Percentiles rank a stretch among this genome's conserved stretches.
Evolutionary conservation across 257 asterid genomes (phyloP).

Genomic region (Anisodus acutangulus): DNA sequence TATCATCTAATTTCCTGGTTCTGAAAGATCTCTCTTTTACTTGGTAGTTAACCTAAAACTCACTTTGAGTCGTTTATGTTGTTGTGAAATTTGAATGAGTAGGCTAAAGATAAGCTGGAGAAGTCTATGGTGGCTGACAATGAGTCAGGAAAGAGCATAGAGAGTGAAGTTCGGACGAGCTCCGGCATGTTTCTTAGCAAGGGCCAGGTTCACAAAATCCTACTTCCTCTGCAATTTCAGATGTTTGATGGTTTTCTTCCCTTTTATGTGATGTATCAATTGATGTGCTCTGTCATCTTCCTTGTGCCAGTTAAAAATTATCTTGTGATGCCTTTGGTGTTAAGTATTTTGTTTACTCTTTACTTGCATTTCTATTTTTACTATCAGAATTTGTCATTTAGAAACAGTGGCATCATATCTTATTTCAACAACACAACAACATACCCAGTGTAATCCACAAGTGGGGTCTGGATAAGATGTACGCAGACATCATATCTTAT

Average conservation of each 20-base stretch:
- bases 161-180: conserved; percentile 93
- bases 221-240: not conserved
- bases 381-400: not conserved
- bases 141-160: conserved; percentile 90
- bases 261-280: not conserved
- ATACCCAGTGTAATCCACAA: too few relatives aligned
- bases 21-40: not conserved
- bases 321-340: not conserved
- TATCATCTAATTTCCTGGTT: not conserved
- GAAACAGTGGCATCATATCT: not conserved
- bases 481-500: not conserved
- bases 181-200: conserved; percentile 90
- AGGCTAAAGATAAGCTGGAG: conserved; percentile 94
- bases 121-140: conserved; percentile 98
- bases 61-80: not conserved
- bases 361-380: not conserved
- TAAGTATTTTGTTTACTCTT: not conserved
- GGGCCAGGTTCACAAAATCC: conserved; percentile 61
- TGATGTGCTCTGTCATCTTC: conserved; percentile 12
- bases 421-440: not conserved
- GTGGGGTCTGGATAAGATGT: too few relatives aligned
- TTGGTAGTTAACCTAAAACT: not conserved
- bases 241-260: not conserved
- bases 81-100: conserved; percentile 35
- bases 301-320: not conserved